phyloP scores from a whole-genome alignment of 2,329 filamentous ascomycete genomes.

The Didymella arachidicola region DNA sequence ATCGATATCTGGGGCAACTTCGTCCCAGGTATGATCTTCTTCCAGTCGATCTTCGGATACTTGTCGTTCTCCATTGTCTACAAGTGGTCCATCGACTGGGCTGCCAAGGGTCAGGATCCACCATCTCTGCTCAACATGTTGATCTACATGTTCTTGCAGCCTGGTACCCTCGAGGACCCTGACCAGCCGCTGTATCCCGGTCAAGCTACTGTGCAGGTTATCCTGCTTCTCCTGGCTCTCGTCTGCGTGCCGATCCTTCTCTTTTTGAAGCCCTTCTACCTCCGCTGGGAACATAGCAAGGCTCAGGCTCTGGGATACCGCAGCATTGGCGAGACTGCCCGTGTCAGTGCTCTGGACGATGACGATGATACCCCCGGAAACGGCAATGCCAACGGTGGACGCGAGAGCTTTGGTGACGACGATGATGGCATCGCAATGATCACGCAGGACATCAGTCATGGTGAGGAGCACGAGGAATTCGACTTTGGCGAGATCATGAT shows the following conservation, averaged over 20 bases:
- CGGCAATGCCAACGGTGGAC: slow-evolving; percentile 65
- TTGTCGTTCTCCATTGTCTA: slow-evolving; percentile 92
- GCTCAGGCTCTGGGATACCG: slow-evolving; percentile 89
- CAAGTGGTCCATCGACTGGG: slow-evolving; percentile 96
- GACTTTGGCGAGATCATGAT: slow-evolving; percentile 98
- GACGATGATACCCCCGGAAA: slow-evolving; percentile 70
- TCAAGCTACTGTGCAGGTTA: slow-evolving; percentile 77
- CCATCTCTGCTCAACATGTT: slow-evolving; percentile 97
- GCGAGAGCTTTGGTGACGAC: slow-evolving; percentile 75
- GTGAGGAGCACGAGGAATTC: slow-evolving; percentile 92
- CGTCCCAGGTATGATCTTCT: slow-evolving; percentile 98
- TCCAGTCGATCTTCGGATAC: slow-evolving; percentile 98
- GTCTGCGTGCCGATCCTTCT: slow-evolving; percentile 88
- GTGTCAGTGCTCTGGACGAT: slow-evolving; percentile 87
- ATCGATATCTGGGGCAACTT: slow-evolving; percentile 99
- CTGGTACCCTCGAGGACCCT: slow-evolving; percentile 74
- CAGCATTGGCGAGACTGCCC: slow-evolving; percentile 86
- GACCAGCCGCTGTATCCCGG: slow-evolving; percentile 72
- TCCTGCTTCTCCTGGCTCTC: slow-evolving; percentile 82
- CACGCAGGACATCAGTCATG: slow-evolving; percentile 75
- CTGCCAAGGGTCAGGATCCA: slow-evolving; percentile 69
- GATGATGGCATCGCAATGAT: slow-evolving; percentile 88
- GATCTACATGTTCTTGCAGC: slow-evolving; percentile 98
- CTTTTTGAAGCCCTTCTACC: slow-evolving; percentile 94
- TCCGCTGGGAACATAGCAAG: slow-evolving; percentile 91